Base-by-base conservation (phyloP, 805 yeast species). In the Teunomyces atbi region DNA sequence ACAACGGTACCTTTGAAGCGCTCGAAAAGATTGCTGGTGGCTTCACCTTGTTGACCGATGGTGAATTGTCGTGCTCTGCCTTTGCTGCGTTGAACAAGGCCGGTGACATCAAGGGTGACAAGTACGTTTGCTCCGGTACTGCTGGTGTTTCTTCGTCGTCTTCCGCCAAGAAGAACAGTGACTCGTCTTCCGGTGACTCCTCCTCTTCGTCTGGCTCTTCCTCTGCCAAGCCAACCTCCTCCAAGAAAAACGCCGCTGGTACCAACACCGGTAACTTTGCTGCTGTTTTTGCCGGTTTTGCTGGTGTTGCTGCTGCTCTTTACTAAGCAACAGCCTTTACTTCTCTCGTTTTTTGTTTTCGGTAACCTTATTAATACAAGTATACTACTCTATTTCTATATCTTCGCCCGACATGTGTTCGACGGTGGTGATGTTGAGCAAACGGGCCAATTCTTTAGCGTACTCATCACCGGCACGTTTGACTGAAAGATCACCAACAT, bases 101-200 rank as follows among this genome's bases (percentile, higher is more conserved):
- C 60, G 95, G 96, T 72, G 87, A 79, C 66, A 83, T 94, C 70
- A 89, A 84, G 75, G 99, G 99, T 81, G 89, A 89, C 77, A 76
- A 82, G 60, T 91, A 82, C 77, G 78, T 70, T 60, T 87, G 95
- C 76, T 77, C 78, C 58, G 86, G 83, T 69, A 83, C 83, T 55
- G 58, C 68, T 42, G 59, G 74, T 47, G 62, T 77, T 48, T 61
- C 78, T 45, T 69, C 77, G 39, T 64, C 74, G 42, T 65, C 80
- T 36, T 58, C 77, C 40, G 62, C 81, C 46, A 68, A 67, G 64
- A 61, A 62, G 44, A 45, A 45, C 50, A 55, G 57, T 40, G 45
- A 51, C 45, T 52, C 69, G 44, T 47, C 69, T 43, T 48, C 61
- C 29, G 48, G 71, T 33, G 47, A 68, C 37, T 47, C 73, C 40